These are phyloP conservation scores for Pythium dissimile DNA, from an alignment of 352 stramenopile species.

Conservation along the genomic window DNA sequence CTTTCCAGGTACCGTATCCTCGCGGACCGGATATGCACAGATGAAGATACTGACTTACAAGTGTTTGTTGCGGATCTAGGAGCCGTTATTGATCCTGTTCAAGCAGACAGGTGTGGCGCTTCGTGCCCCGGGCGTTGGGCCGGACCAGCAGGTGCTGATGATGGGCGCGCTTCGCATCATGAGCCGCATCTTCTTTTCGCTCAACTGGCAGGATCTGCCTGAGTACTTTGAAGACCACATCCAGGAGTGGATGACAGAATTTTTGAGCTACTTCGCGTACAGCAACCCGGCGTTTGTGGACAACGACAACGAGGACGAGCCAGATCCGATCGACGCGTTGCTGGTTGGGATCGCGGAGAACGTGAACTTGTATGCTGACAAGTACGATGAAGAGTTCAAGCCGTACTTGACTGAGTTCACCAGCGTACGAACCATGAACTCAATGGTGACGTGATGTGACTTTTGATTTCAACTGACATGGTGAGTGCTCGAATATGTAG, in stretches of 20 bases:
- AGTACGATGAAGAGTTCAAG: conserved; percentile 99
- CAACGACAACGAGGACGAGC: conserved; percentile 89
- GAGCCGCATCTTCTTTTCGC: conserved; percentile 97
- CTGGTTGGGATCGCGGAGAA: conserved; percentile 97
- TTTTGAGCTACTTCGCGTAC: conserved; percentile 94
- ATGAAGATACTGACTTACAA: neutral
- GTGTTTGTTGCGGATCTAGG: conserved; percentile 10
- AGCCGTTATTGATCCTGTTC: conserved; percentile 72
- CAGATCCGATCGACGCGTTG: conserved; percentile 91
- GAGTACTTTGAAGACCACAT: conserved; percentile 99
- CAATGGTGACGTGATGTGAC: too few species aligned
- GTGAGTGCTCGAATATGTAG: neutral
- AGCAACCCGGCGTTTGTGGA: conserved; percentile 91
- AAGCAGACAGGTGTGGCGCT: conserved; percentile 64
- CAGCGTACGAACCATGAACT: conserved; percentile 24
- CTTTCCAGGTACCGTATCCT: conserved; percentile 61
- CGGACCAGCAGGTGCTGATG: conserved; percentile 64
- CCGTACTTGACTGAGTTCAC: conserved; percentile 95
- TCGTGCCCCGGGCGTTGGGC: conserved; percentile 31
- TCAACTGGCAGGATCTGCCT: conserved; percentile 98
- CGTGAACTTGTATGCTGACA: conserved; percentile 96
- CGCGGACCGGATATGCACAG: neutral
- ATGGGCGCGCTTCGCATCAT: conserved; percentile 88
- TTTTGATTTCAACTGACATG: neutral
- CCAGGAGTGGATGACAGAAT: conserved; percentile 94